These are phyloP conservation scores for Calonectria honghensis DNA, from an alignment of 2,329 filamentous ascomycete genomes.

Conservation along the genomic window DNA sequence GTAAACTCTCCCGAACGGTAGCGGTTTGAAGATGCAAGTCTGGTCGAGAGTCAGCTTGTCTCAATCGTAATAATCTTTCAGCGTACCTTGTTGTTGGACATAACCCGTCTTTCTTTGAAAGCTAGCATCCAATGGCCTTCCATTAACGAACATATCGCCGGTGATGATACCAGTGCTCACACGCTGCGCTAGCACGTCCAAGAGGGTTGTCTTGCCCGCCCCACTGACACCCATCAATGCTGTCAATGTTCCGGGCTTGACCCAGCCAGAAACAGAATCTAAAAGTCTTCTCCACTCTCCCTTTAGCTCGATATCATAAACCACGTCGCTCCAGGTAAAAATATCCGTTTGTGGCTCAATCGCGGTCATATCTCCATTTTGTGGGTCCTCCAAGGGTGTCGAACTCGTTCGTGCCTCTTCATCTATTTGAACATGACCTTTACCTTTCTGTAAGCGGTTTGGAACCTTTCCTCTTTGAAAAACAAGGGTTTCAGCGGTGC, in stretches of 20 bases:
- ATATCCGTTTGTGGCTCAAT: conserved; percentile 71
- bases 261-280: conserved; percentile 89
- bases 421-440: conserved; percentile 53
- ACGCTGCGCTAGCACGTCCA: conserved; percentile 67
- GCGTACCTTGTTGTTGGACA: conserved; percentile 77
- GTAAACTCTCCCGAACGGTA: conserved; percentile 73
- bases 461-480: conserved; percentile 76
- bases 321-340: conserved; percentile 87
- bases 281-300: conserved; percentile 81
- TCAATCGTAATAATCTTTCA: neutral
- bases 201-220: conserved; percentile 66
- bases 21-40: conserved; percentile 74
- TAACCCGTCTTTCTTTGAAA: conserved; percentile 81
- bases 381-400: conserved; percentile 39
- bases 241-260: conserved; percentile 91
- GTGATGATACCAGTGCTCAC: conserved; percentile 78
- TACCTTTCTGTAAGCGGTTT: conserved; percentile 59
- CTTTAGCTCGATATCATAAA: conserved; percentile 84
- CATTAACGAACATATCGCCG: conserved; percentile 80
- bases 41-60: conserved; percentile 43
- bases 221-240: conserved; percentile 81
- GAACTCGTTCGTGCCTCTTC: conserved; percentile 58
- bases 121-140: conserved; percentile 71
- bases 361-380: conserved; percentile 51
- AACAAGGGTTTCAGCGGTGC: conserved; percentile 81